A percentile compares a stretch with the other conserved stretches of the same genome.
These are phyloP conservation scores for Vinca minor DNA, from an alignment of 257 asterid species.

Conservation along the genomic window DNA sequence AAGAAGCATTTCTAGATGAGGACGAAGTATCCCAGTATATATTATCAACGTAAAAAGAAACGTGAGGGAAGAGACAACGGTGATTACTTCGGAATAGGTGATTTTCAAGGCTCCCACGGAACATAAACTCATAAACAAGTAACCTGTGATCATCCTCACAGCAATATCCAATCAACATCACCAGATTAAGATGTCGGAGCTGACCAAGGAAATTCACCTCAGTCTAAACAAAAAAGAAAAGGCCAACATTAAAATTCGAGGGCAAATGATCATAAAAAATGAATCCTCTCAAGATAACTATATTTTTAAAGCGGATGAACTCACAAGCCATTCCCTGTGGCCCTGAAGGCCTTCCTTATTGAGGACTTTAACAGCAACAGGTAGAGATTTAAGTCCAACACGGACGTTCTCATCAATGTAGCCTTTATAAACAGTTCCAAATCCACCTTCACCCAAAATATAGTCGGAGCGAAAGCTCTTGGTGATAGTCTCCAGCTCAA, in stretches of 20 bases:
- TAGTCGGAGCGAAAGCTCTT: conserved; percentile 97
- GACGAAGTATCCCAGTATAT: not conserved
- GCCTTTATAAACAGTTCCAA: conserved; percentile 96
- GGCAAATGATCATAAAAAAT: not conserved
- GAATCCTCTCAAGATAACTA: not conserved
- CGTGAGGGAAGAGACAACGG: conserved; percentile 25
- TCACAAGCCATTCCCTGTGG: conserved; percentile 96
- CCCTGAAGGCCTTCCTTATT: conserved; percentile 99
- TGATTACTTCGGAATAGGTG: conserved; percentile 93
- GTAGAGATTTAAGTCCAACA: conserved; percentile 90
- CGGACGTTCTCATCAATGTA: conserved; percentile 95
- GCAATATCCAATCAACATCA: conserved; percentile 94
- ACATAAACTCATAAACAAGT: conserved; percentile 95
- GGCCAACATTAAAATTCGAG: too few relatives aligned
- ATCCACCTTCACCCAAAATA: conserved; percentile 98
- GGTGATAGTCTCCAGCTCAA: conserved; percentile 94
- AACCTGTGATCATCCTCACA: conserved; percentile 98
- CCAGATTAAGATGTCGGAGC: conserved; percentile 93
- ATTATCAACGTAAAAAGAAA: conserved; percentile 13
- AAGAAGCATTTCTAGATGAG: conserved; percentile 5
- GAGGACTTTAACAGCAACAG: conserved; percentile 97
- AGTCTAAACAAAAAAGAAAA: conserved; percentile 35
- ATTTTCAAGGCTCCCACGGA: conserved; percentile 95
- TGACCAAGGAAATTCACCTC: conserved; percentile 97
- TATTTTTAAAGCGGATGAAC: conserved; percentile 14